phyloP scores from a whole-genome alignment of 2,329 filamentous ascomycete species.

The Fusarium falciforme region DNA sequence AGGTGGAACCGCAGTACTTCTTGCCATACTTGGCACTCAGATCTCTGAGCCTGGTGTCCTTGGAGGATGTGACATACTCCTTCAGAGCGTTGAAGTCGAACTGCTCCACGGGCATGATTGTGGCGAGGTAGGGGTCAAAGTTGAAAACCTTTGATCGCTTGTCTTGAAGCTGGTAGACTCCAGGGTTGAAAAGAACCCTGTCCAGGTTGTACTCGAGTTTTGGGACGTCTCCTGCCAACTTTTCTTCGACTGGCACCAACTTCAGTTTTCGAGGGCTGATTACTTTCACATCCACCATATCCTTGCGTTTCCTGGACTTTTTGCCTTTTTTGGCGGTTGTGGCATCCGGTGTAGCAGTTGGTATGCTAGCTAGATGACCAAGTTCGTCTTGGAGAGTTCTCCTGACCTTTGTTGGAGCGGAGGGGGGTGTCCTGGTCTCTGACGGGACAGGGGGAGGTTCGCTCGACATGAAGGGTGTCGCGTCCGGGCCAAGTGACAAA shows the following conservation, averaged over 20 bases:
- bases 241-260: constrained; percentile 48
- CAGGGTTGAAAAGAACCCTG: constrained; percentile 93
- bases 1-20: constrained; percentile 94
- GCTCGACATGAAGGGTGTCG: neutral
- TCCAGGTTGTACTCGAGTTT: constrained; percentile 80
- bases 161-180: constrained; percentile 93
- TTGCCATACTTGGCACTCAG: constrained; percentile 75
- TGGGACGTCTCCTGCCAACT: constrained; percentile 60
- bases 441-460: neutral
- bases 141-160: constrained; percentile 90
- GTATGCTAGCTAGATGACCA: neutral
- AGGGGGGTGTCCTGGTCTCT: neutral
- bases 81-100: constrained; percentile 92
- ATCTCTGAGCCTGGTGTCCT: constrained; percentile 77
- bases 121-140: constrained; percentile 93
- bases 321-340: neutral
- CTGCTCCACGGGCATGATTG: constrained; percentile 91
- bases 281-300: constrained; percentile 43
- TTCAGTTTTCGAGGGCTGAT: constrained; percentile 42
- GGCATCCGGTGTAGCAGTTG: neutral
- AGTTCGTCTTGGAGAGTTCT: neutral
- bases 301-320: constrained; percentile 1
- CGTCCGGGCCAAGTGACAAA: neutral
- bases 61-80: constrained; percentile 90
- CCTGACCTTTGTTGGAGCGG: neutral